Conservation (phyloP, 2,329 filamentous ascomycete species). For the Aspergillus puulaauensis region DNA sequence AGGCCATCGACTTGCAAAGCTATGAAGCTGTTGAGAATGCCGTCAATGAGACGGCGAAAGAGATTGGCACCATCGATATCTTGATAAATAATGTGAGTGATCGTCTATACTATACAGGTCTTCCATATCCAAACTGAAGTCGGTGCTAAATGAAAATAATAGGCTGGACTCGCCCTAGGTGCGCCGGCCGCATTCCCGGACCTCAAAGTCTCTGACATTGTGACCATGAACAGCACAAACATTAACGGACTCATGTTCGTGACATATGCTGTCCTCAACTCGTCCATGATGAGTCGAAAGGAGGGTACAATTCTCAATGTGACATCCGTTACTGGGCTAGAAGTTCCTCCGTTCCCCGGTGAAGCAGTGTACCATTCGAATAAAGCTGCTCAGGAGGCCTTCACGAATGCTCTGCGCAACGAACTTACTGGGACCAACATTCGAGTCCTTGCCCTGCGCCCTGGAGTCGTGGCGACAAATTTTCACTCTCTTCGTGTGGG, state of each 20-base stretch:
- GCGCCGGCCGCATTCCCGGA: conserved; percentile 46
- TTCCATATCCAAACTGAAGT: not conserved
- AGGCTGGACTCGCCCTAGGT: conserved; percentile 49
- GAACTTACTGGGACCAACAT: conserved; percentile 50
- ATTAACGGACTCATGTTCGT: conserved; percentile 50
- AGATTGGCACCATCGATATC: conserved; percentile 43
- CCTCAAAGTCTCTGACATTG: conserved; percentile 42
- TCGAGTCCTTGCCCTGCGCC: conserved; percentile 47
- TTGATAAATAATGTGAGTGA: conserved; percentile 47
- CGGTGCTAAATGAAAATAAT: not conserved
- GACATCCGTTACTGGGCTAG: conserved; percentile 48
- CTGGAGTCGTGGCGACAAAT: conserved; percentile 50
- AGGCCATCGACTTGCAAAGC: conserved; percentile 19
- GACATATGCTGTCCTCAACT: conserved; percentile 47
- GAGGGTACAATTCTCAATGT: conserved; percentile 51
- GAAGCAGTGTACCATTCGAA: conserved; percentile 52
- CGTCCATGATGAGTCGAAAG: conserved; percentile 40
- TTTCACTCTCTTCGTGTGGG: conserved; percentile 50
- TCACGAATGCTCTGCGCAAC: conserved; percentile 50
- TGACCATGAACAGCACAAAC: conserved; percentile 50
- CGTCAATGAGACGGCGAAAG: conserved; percentile 29
- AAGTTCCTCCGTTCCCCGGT: conserved; percentile 50
- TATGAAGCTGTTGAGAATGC: conserved; percentile 24
- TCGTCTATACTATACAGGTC: not conserved
- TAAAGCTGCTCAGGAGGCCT: conserved; percentile 50